Evolutionary conservation across 768 basidiomycete genomes (phyloP).

Genomic region (Agaricus subrufescens): DNA sequence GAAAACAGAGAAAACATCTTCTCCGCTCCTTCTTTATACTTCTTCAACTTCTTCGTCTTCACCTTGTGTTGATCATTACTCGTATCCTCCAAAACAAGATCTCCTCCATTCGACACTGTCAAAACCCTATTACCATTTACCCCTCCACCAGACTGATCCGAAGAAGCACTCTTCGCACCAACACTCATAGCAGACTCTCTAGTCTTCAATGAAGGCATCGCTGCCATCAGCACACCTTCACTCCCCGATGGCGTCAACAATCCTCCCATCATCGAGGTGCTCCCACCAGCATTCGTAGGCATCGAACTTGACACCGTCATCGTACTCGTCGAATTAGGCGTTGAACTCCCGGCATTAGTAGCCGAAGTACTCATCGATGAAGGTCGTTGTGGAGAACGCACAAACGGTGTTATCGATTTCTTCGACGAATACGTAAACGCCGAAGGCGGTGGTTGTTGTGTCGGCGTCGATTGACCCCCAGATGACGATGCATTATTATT

Average conservation of each 20-base stretch:
- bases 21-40: conserved; percentile 84
- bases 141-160: conserved; percentile 60
- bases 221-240: conserved; percentile 19
- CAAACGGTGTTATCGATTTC: conserved; percentile 33
- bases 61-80: conserved; percentile 47
- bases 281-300: conserved; percentile 21
- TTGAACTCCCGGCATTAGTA: conserved; percentile 5
- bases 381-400: conserved; percentile 1
- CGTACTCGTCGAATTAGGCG: conserved; percentile 35
- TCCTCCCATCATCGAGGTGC: conserved; percentile 19
- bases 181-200: conserved; percentile 78
- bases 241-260: conserved; percentile 58
- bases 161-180: conserved; percentile 65
- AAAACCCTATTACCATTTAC: conserved; percentile 22
- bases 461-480: background rate
- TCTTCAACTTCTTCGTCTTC: conserved; percentile 72
- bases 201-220: conserved; percentile 71
- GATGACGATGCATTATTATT: background rate
- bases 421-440: conserved; percentile 38
- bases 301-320: conserved; percentile 19
- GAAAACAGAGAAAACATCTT: conserved; percentile 82
- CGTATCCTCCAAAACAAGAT: conserved; percentile 13
- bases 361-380: background rate
- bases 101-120: conserved; percentile 11
- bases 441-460: conserved; percentile 35